Evolutionary conservation across 2,329 filamentous ascomycete species (phyloP).

Genomic region (Chrysosporium keratinophilum): DNA sequence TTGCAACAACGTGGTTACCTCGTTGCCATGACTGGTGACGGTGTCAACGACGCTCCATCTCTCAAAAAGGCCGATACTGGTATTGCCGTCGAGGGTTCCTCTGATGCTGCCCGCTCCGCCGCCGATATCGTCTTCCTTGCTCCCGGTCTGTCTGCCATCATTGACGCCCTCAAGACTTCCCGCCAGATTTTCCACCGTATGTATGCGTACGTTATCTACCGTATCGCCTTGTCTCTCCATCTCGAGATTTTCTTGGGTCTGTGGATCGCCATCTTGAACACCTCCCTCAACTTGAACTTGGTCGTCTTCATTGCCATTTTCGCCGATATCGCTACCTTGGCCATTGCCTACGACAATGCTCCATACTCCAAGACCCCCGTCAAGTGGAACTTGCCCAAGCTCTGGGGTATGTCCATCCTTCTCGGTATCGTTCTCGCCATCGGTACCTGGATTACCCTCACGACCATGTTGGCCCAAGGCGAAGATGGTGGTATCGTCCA

Average conservation of each 20-base stretch:
- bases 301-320: slow-evolving; percentile 94
- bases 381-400: slow-evolving; percentile 90
- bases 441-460: slow-evolving; percentile 81
- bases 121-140: slow-evolving; percentile 91
- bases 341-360: slow-evolving; percentile 88
- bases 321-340: slow-evolving; percentile 81
- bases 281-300: slow-evolving; percentile 71
- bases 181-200: slow-evolving; percentile 95
- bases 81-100: slow-evolving; percentile 87
- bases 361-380: slow-evolving; percentile 76
- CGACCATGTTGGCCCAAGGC: slow-evolving; percentile 62
- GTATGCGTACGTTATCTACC: slow-evolving; percentile 93
- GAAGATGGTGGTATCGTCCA: slow-evolving; percentile 74
- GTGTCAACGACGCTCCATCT: slow-evolving; percentile 87
- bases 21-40: slow-evolving; percentile 92
- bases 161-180: slow-evolving; percentile 83
- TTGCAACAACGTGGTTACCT: slow-evolving; percentile 87
- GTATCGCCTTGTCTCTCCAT: slow-evolving; percentile 84
- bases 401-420: slow-evolving; percentile 84
- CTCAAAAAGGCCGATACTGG: slow-evolving; percentile 94
- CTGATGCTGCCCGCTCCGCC: slow-evolving; percentile 79
- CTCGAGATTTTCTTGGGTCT: slow-evolving; percentile 84
- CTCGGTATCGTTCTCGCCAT: slow-evolving; percentile 70
- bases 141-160: slow-evolving; percentile 82
- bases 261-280: slow-evolving; percentile 82